Base-by-base conservation (phyloP, 306 rosid species). In the Trifolium subterraneum region DNA sequence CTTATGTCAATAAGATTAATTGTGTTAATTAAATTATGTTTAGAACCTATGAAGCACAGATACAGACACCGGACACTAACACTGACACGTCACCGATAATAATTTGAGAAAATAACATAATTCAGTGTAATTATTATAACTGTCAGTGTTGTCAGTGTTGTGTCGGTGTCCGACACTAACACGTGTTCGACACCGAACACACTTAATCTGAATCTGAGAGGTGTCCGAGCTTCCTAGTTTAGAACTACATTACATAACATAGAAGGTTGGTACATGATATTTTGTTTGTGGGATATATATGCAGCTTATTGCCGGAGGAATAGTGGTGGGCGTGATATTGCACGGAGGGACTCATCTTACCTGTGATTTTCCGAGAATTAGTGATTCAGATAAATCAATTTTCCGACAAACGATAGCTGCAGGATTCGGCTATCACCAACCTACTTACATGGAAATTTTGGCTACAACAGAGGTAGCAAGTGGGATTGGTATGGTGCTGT, bases 301-400 rank as follows among this genome's bases (percentile, higher is more conserved):
- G 74, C 72, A 93, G 98, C 63, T 89, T 51, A 84, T 93, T 58
- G 98, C 97, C 22, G 97, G 90, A 77, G 96, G 90, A 77, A 87
- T 90, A 80, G 87, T 85, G 41, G 87, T 86, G 27, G 98, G 96
- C 14, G 97, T 93, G 75, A 87, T 93, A 60, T 77, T 93, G 38
- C 98, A 93, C 12, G 97, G 96, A 22, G 97, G 92, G 16, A 82
- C 93, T 20, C 97, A 93, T 80, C 92, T 93, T 27, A 88, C 87
- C n/a, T 93, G 97, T 85, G 98, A 93, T 76, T 89, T 93, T 29
- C 98, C 98, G 64, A 88, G 98, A 81, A 89, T 93, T 0, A 90
- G 88, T 62, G 74, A 73, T 2, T 89, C 92, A 0, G 83, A 87
- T 68, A 71, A 42, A 54, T 79, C 87, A 31, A 74, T 84, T 18